Evolutionary conservation across 2,329 filamentous ascomycete genomes (phyloP).

Genomic region (Lachnellula hyalina): DNA sequence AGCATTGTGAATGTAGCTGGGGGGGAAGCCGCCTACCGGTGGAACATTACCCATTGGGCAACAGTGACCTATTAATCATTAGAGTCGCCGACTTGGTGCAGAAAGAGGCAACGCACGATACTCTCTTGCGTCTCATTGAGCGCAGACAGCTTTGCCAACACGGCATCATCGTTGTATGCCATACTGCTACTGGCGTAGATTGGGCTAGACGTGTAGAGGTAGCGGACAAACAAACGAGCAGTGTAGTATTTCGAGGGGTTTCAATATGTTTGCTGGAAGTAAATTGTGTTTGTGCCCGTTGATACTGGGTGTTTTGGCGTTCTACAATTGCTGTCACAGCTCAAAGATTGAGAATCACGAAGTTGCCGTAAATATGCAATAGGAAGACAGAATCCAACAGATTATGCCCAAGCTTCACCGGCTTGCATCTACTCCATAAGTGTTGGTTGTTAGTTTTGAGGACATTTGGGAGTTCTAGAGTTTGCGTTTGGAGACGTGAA

Average conservation of each 20-base stretch:
- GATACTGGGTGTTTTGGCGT: neutral
- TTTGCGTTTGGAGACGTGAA: no score
- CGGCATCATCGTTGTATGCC: slow-evolving; percentile 94
- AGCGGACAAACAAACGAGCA: neutral
- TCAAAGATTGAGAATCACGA: neutral
- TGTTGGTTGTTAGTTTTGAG: neutral
- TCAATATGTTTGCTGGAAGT: neutral
- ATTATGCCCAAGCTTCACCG: neutral
- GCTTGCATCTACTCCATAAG: neutral
- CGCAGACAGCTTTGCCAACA: slow-evolving; percentile 88
- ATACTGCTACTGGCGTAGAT: slow-evolving; percentile 43
- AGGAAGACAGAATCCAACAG: neutral
- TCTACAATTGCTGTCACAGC: neutral
- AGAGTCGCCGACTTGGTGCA: neutral
- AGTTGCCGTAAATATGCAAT: neutral
- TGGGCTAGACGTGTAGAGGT: neutral
- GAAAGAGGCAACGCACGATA: slow-evolving; percentile 47
- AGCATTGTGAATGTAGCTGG: neutral
- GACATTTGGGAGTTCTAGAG: no score
- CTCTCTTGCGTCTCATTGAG: slow-evolving; percentile 97
- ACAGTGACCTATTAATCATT: slow-evolving; percentile 57
- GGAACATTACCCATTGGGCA: slow-evolving; percentile 99
- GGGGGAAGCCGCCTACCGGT: slow-evolving; percentile 58
- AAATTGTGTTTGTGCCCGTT: neutral
- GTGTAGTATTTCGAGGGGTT: neutral